Percentiles rank a stretch among this genome's conserved stretches.
Conservation (phyloP, 306 rosid species). For the Cyamopsis tetragonoloba region DNA sequence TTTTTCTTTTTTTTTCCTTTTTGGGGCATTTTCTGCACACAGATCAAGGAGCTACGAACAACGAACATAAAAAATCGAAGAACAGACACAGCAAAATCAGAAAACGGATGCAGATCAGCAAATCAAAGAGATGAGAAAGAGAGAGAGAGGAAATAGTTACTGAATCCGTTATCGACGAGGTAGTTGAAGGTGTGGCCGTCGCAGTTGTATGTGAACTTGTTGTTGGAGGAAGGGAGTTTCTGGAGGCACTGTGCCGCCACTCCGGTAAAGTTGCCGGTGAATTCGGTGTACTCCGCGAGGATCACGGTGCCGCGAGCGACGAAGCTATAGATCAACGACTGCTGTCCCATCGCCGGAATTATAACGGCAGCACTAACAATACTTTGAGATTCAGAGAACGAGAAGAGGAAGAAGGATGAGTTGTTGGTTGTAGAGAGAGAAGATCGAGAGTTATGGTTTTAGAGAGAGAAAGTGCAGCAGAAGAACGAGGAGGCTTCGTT, state of each 20-base stretch:
- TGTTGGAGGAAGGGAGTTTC: constrained; percentile 78
- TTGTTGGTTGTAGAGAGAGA: constrained; percentile 24
- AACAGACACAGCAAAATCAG: neutral
- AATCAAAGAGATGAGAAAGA: neutral
- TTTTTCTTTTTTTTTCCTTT: too few species aligned
- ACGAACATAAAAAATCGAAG: neutral
- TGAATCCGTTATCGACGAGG: constrained; percentile 86
- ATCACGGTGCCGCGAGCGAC: constrained; percentile 85
- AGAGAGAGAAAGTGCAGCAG: constrained; percentile 18
- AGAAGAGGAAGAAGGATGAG: neutral
- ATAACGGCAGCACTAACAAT: constrained; percentile 17
- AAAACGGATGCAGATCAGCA: constrained; percentile 13
- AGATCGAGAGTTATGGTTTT: neutral
- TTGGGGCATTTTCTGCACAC: neutral
- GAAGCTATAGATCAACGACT: constrained; percentile 92
- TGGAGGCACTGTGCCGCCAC: constrained; percentile 90
- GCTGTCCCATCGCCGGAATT: constrained; percentile 79
- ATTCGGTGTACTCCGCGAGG: constrained; percentile 80
- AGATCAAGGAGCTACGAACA: constrained; percentile 30
- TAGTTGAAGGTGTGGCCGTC: constrained; percentile 94
- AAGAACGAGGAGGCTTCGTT: neutral
- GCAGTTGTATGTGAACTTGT: constrained; percentile 88
- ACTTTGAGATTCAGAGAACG: neutral
- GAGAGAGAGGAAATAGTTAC: constrained; percentile 32
- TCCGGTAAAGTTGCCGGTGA: constrained; percentile 78